Evolutionary conservation across 805 yeast genomes (phyloP).

Genomic region (Sugiyamaella mastotermitis): DNA sequence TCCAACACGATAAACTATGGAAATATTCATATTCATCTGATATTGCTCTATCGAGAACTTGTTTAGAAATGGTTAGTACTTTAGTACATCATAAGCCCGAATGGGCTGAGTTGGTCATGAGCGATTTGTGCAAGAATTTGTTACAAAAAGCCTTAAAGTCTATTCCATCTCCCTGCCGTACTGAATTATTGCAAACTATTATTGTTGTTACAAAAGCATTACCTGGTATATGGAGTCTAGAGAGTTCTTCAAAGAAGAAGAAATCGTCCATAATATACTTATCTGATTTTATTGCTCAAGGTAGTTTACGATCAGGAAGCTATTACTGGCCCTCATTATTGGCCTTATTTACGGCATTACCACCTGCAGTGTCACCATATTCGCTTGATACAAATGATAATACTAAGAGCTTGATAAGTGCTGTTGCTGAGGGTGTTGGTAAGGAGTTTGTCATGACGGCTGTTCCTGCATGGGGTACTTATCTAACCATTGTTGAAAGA

Average conservation of each 20-base stretch:
- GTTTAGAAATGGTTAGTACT: slow-evolving; percentile 34
- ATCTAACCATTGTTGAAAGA: slow-evolving; percentile 15
- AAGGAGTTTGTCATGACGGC: background rate
- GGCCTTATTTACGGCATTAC: slow-evolving; percentile 16
- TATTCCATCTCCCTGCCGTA: slow-evolving; percentile 13
- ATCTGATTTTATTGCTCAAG: slow-evolving; percentile 11
- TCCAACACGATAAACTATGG: slow-evolving; percentile 41
- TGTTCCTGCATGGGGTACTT: slow-evolving; percentile 18
- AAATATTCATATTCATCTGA: slow-evolving; percentile 36
- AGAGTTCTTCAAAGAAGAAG: slow-evolving; percentile 11
- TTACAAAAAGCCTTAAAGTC: slow-evolving; percentile 20
- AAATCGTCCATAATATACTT: slow-evolving; percentile 17
- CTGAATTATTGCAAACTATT: slow-evolving; percentile 29
- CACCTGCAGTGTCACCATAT: slow-evolving; percentile 15
- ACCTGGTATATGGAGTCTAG: slow-evolving; percentile 24
- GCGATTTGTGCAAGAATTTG: slow-evolving; percentile 13
- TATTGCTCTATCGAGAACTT: slow-evolving; percentile 37
- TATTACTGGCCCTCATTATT: slow-evolving; percentile 19
- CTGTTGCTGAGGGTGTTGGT: slow-evolving; percentile 13
- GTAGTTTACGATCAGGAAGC: slow-evolving; percentile 13
- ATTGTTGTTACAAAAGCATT: slow-evolving; percentile 41
- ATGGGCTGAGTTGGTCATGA: slow-evolving; percentile 7
- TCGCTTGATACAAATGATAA: slow-evolving; percentile 1
- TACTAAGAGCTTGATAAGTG: slow-evolving; percentile 8
- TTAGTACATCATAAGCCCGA: slow-evolving; percentile 22